phyloP scores from a whole-genome alignment of 371 early-diverging fungal species.

The Rhizomucor miehei region DNA sequence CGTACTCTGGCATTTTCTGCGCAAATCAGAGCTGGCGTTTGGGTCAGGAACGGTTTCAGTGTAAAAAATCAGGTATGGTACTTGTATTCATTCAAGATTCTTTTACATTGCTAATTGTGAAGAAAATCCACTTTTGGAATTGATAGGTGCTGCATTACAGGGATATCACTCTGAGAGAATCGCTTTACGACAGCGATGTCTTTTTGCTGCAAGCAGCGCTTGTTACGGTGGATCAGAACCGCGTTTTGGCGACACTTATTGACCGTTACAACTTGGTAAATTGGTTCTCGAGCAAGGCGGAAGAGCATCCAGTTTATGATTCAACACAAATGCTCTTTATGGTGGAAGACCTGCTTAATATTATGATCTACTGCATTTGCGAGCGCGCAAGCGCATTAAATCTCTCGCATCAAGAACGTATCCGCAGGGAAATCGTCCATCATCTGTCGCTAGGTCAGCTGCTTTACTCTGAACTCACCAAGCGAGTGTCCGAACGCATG shows the following conservation, averaged over 20 bases:
- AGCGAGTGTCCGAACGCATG: slow-evolving; percentile 81
- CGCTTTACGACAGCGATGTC: slow-evolving; percentile 79
- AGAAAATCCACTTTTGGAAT: slow-evolving; percentile 10
- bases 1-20: slow-evolving; percentile 76
- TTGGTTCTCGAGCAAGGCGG: slow-evolving; percentile 73
- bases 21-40: slow-evolving; percentile 89
- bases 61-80: slow-evolving; percentile 66
- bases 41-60: slow-evolving; percentile 94
- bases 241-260: slow-evolving; percentile 67
- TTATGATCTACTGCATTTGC: slow-evolving; percentile 78
- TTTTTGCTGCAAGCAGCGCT: slow-evolving; percentile 75
- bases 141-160: slow-evolving; percentile 79
- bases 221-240: slow-evolving; percentile 66
- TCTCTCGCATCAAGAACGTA: slow-evolving; percentile 61
- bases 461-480: slow-evolving; percentile 83
- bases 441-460: slow-evolving; percentile 65
- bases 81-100: too few species aligned
- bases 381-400: slow-evolving; percentile 74
- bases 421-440: slow-evolving; percentile 86
- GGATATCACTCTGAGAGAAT: slow-evolving; percentile 73
- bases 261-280: slow-evolving; percentile 78
- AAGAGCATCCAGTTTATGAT: slow-evolving; percentile 59
- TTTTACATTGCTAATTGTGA: too few species aligned
- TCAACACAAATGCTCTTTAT: slow-evolving; percentile 66
- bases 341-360: slow-evolving; percentile 82